phyloP scores from a whole-genome alignment of 768 basidiomycete genomes.

The Lactarius pseudohatsudake region DNA sequence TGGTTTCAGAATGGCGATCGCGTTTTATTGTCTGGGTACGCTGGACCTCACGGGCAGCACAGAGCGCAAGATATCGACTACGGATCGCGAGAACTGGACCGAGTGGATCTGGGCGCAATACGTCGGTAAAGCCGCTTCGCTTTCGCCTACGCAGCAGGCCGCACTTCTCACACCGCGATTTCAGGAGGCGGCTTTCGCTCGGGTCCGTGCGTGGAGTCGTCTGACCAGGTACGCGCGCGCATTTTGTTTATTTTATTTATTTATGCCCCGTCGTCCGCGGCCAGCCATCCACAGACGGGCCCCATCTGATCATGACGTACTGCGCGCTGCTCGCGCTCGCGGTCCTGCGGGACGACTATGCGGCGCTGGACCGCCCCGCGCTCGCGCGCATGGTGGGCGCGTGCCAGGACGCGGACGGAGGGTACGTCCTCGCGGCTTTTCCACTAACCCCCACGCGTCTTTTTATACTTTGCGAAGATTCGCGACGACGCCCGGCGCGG shows the following conservation, averaged over 20 bases:
- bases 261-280: no score
- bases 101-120: constrained; percentile 93
- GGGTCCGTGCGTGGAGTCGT: constrained; percentile 55
- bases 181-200: constrained; percentile 59
- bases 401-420: constrained; percentile 82
- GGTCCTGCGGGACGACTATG: constrained; percentile 84
- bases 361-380: constrained; percentile 63
- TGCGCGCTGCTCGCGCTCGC: constrained; percentile 82
- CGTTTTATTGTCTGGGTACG: constrained; percentile 85
- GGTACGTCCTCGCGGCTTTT: constrained; percentile 44
- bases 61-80: constrained; percentile 43
- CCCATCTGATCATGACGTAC: constrained; percentile 93
- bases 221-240: background rate
- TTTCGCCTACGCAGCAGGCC: no score
- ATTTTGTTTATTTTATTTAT: background rate
- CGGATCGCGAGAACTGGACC: constrained; percentile 63
- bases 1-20: constrained; percentile 66
- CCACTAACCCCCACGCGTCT: no score
- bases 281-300: constrained; percentile 49
- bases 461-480: constrained; percentile 46
- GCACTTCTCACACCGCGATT: no score
- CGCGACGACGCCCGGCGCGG: constrained; percentile 62
- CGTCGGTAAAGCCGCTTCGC: constrained; percentile 44
- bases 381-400: constrained; percentile 63
- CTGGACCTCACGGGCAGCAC: constrained; percentile 72